Base-by-base conservation (phyloP, 2,329 filamentous ascomycete genomes). In the Cladophialophora chaetospira region DNA sequence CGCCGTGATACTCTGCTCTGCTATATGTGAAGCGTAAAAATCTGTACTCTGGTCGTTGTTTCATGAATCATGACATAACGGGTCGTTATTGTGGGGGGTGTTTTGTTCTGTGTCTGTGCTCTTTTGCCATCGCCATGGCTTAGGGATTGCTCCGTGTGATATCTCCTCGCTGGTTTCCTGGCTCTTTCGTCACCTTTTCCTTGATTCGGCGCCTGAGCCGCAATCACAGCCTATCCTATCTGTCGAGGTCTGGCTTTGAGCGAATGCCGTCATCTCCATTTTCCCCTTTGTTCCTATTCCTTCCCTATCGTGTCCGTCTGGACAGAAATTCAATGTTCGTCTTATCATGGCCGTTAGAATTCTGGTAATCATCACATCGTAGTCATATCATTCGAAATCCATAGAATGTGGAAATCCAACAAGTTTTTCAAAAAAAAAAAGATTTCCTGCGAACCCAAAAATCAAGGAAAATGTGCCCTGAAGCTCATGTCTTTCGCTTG, bases 401-500 rank as follows among this genome's bases (percentile, higher is more conserved):
- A 26, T 2, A 42, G 23, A 57, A 47, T 43, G 11, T 8, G 17
- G 25, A 33, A 23, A 29, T 10, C 42, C 23, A 33, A 44, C n/a
- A 44, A 44, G 23, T 2, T 11, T 8, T 23, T 48, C 23, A 11
- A 50, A 58, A 43, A 11, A 21, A n/a, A 8, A 28, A 25, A 44
- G 10, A 23, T 28, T n/a, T 43, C 48, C 35, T 25, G 46, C 45
- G 19, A 5, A 21, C 45, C 42, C 3, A 26, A 49, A 46, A 49
- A 47, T 46, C 40, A 61, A 61, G 40, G 59, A 61, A 58, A 61
- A 46, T 56, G 55, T 61, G 59, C 59, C 55, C 52, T 61, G 59
- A 56, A 61, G 59, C 59, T 40, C 49, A 46, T 53, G 47, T 61
- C 59, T 61, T 56, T 42, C 63, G 72, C 69, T 51, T 21, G 21